A percentile compares a stretch with the other conserved stretches of the same genome.
Evolutionary conservation across 1,284 basidiomycete genomes (phyloP).

Genomic region (Paramarasmius palmivorus): DNA sequence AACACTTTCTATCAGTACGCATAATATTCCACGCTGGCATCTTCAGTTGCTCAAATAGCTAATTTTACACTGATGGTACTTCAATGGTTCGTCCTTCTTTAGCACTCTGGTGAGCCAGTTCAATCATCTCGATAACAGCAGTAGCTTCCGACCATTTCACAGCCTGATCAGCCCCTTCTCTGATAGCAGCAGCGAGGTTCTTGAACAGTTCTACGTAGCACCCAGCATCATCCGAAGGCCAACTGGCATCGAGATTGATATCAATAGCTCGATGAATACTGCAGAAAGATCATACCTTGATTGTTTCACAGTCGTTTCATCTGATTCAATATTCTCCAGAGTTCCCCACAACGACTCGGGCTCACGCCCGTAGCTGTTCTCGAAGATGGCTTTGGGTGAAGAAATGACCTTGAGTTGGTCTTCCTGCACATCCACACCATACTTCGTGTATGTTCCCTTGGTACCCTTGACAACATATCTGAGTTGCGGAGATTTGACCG

Average conservation of each 20-base stretch:
- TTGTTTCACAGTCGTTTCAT: slow-evolving; percentile 46
- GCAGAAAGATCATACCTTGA: slow-evolving; percentile 40
- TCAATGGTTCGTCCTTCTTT: slow-evolving; percentile 48
- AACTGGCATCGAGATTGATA: slow-evolving; percentile 40
- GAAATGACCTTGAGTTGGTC: slow-evolving; percentile 61
- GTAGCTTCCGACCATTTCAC: slow-evolving; percentile 75
- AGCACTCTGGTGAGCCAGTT: slow-evolving; percentile 66
- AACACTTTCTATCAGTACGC: too few relatives aligned
- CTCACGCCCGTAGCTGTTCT: slow-evolving; percentile 54
- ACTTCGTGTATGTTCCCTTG: slow-evolving; percentile 73
- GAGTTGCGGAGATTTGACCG: slow-evolving; percentile 63
- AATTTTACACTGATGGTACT: too few relatives aligned
- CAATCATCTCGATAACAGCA: slow-evolving; percentile 71
- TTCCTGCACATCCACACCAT: slow-evolving; percentile 80
- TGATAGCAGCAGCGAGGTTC: slow-evolving; percentile 64
- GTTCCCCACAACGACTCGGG: slow-evolving; percentile 60
- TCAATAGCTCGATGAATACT: slow-evolving; percentile 10
- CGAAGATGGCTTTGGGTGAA: slow-evolving; percentile 46
- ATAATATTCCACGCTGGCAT: too few relatives aligned
- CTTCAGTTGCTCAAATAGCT: too few relatives aligned
- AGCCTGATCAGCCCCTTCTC: slow-evolving; percentile 48
- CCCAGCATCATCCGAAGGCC: slow-evolving; percentile 64
- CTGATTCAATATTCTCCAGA: slow-evolving; percentile 53
- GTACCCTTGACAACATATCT: slow-evolving; percentile 73
- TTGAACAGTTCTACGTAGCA: slow-evolving; percentile 63